Evolutionary conservation across 805 yeast genomes (phyloP), one percentile per base, ranked within the genome.

Genomic region (Nakazawaea wyomingensis): DNA sequence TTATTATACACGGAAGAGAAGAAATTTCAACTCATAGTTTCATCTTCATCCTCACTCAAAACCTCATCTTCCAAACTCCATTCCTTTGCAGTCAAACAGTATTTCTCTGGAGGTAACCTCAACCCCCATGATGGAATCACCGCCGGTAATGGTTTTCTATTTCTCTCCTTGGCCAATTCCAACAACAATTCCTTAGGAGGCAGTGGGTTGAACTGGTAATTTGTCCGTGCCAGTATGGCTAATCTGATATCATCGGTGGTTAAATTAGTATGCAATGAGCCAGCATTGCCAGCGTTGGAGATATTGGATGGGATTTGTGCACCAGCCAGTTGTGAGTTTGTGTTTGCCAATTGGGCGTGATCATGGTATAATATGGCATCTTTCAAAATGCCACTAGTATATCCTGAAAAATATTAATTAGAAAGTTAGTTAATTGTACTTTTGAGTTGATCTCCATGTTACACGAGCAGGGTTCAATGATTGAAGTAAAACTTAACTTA

Each of bases 21-120:
- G n/a, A n/a, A n/a, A n/a, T 11, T 24, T 30, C 18, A 22, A 42
- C 28, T 34, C 41, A 24, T 44, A 19, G 37, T 32, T 28, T 44
- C 43, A 18, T 50, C 43, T 18, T 44, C 43, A 27, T 34, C 37
- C 10, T 41, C 45, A 20, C 46, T 31, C 34, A 55, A 60, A 47
- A 75, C 80, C 44, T 76, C 81, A 29, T 75, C 79, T 17, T 54
- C 51, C 33, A 76, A 52, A 43, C 77, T 82, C 82, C 90, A 85
- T 49, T 85, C 89, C 49, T 73, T 74, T 1, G 86, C 93, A 0
- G 96, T 89, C 42, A 90, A 67, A 65, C 98, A 90, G 65, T 88
- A 90, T 75, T 90, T 93, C 67, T 93, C 99, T 4, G 99, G 98
- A 3, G 99, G 99, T 39, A 95, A 69, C 50, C 97, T 77, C 31